Conservation (phyloP, 208 protist genomes). For the Leishmania major region DNA sequence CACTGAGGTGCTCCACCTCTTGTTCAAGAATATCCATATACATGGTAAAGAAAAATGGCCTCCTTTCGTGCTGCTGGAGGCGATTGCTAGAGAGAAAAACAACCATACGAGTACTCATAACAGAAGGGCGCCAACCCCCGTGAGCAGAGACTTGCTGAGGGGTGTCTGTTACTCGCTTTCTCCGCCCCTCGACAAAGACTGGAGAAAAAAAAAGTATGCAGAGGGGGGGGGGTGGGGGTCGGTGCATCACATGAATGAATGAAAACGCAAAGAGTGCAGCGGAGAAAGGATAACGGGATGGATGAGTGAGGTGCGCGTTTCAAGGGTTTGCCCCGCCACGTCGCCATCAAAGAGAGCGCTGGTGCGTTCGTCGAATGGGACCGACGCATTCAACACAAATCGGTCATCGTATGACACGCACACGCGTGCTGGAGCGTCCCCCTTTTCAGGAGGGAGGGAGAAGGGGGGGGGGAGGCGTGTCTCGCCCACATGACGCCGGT, state of each 20-base stretch:
- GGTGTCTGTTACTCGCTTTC: neutral
- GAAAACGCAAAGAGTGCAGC: neutral
- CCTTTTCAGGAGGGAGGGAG: neutral
- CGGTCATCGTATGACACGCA: neutral
- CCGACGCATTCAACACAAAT: no score
- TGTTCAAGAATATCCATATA: conserved; percentile 81
- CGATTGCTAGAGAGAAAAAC: neutral
- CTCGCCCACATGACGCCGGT: neutral
- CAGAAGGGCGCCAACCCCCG: no score
- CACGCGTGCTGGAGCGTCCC: neutral
- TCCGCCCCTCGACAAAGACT: neutral
- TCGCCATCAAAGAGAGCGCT: neutral
- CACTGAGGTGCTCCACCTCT: conserved; percentile 82
- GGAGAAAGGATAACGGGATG: neutral
- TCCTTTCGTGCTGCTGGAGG: neutral
- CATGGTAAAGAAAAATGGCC: conserved; percentile 27
- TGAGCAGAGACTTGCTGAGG: neutral
- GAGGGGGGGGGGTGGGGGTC: no score
- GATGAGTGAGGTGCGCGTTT: neutral
- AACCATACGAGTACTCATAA: no score
- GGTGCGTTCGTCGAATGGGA: neutral
- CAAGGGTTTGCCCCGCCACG: neutral
- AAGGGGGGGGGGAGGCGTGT: no score
- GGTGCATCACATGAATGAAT: neutral
- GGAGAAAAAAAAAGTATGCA: no score